A percentile compares a stretch with the other conserved stretches of the same genome.
These are phyloP conservation scores for Coemansia sp. DNA, from an alignment of 192 early-diverging fungal species.

Conservation along the genomic window DNA sequence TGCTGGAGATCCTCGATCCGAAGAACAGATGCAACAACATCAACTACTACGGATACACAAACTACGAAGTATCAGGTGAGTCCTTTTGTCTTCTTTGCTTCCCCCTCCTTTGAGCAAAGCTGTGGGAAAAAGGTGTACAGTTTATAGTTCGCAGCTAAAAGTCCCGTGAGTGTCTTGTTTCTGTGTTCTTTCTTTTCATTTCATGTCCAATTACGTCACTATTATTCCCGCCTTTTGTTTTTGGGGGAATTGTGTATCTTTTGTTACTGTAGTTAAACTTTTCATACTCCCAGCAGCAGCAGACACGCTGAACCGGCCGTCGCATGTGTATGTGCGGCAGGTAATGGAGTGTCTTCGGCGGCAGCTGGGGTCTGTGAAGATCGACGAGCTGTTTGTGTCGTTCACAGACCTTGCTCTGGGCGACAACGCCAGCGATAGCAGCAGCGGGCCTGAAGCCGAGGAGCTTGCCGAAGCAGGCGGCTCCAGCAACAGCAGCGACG, in stretches of 20 bases:
- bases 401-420: slow-evolving; percentile 31
- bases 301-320: slow-evolving; percentile 35
- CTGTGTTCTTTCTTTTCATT: background rate
- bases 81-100: background rate
- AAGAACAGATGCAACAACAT: slow-evolving; percentile 47
- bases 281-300: slow-evolving; percentile 40
- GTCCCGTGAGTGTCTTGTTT: too few relatives aligned
- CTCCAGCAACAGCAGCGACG: background rate
- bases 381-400: slow-evolving; percentile 50
- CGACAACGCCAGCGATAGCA: background rate
- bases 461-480: background rate
- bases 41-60: slow-evolving; percentile 24
- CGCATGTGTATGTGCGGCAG: slow-evolving; percentile 41
- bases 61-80: slow-evolving; percentile 44
- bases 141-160: background rate
- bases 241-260: background rate
- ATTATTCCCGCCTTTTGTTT: background rate
- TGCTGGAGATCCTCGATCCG: slow-evolving; percentile 53
- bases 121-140: background rate
- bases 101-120: background rate
- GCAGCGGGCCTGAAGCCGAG: background rate
- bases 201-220: slow-evolving; percentile 1
- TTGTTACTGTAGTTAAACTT: slow-evolving; percentile 28
- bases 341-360: slow-evolving; percentile 35
- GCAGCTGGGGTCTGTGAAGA: slow-evolving; percentile 41